phyloP scores from a whole-genome alignment of 2,329 filamentous ascomycete species.

The Phoma herbarum region DNA sequence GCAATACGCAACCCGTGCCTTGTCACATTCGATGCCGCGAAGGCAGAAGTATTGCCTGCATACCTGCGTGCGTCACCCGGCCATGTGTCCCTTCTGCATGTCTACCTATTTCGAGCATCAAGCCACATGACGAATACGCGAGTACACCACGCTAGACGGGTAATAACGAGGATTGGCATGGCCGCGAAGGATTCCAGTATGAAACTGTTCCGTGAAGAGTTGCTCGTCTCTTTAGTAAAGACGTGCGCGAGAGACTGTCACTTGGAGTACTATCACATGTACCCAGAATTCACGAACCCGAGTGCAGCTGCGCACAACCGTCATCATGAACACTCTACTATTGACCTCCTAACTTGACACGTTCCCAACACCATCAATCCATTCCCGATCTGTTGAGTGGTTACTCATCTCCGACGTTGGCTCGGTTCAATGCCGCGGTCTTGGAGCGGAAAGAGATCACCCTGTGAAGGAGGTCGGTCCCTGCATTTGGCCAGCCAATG shows the following conservation, averaged over 20 bases:
- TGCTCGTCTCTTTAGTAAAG: not conserved
- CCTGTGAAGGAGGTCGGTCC: conserved; percentile 4
- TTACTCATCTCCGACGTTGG: conserved; percentile 14
- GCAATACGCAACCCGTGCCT: conserved; percentile 14
- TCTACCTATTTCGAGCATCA: conserved; percentile 12
- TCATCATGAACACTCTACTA: not conserved
- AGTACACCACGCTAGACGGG: not conserved
- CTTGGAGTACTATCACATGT: not conserved
- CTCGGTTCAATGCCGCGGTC: conserved; percentile 16
- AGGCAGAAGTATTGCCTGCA: conserved; percentile 28
- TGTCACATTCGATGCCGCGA: conserved; percentile 7
- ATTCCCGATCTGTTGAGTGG: conserved; percentile 15
- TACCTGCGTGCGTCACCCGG: conserved; percentile 6
- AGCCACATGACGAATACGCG: conserved; percentile 20
- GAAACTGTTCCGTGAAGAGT: not conserved
- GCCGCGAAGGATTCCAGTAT: not conserved
- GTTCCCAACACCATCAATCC: not conserved
- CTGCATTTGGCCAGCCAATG: conserved; percentile 17
- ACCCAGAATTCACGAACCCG: not conserved
- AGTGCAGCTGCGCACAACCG: not conserved
- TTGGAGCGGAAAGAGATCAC: conserved; percentile 18
- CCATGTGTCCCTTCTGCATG: conserved; percentile 15
- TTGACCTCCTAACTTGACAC: not conserved
- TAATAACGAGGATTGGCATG: not conserved
- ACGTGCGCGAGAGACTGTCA: not conserved